Evolutionary conservation across 1,284 basidiomycete species (phyloP), one percentile per base, ranked within the genome.

Genomic region (Mycosarcoma mackinlayi): DNA sequence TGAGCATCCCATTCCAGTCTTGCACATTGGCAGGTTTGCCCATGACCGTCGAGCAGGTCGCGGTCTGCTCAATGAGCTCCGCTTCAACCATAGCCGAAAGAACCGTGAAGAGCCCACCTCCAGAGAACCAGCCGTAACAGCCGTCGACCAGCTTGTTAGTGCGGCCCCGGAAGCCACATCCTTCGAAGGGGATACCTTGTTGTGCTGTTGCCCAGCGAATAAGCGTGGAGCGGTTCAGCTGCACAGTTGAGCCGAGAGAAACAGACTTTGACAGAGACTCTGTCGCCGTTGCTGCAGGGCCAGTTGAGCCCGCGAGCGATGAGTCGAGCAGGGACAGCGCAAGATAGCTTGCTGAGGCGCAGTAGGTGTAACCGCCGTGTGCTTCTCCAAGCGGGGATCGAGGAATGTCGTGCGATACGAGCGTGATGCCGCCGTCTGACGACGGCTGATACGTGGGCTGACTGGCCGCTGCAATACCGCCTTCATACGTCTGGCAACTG

Each of bases 81-180:
- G 61, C 55, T 8, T 88, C 87, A 1, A 91, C 83, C 11, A 91
- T 74, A 19, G 84, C 89, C 52, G 91, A 90, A 0, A 96, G 84
- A 10, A 97, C 84, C 0, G 88, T 87, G 80, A 96, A 92, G n/a
- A 91, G 87, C 0, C 94, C 94, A 3, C 92, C 95, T 25, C 94
- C 92, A 91, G 94, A 74, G 61, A 82, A 98, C 96, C 96, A 98
- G 28, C 92, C 90, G 83, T 98, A 99, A 84, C 96, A 99, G 3
- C 95, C 96, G 79, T 99, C 96, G 0, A 99, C 95, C 13, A 99
- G 88, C 84, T 99, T 99, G 83, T 98, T 99, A 60, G 92, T 93
- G 39, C 96, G 86, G 0, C 96, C 96, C 42, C 88, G 88, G 84
- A 98, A 98, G 0, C 95, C 96, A 3, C 94, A 94, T 3, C 93